Conservation (phyloP, 345 rosid genomes). For the Aquilaria malaccensis region DNA sequence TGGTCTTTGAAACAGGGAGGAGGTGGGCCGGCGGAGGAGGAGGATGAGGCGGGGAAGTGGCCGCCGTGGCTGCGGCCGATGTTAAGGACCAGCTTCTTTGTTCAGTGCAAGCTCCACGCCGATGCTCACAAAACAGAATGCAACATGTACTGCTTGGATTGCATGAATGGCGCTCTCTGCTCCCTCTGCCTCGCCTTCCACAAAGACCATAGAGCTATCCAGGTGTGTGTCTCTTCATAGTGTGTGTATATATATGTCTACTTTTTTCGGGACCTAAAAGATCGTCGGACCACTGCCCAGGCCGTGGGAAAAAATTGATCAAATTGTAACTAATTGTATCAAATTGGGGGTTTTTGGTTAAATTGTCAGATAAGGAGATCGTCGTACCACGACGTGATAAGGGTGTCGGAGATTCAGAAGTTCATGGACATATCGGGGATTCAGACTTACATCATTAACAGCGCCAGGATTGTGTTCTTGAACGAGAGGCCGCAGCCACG, state of each 20-base stretch:
- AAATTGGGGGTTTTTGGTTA: constrained; percentile 6
- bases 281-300: too few species aligned
- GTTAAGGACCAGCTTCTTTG: constrained; percentile 71
- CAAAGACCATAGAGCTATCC: constrained; percentile 72
- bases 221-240: constrained; percentile 33
- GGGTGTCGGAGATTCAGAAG: constrained; percentile 89
- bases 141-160: constrained; percentile 96
- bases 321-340: too few species aligned
- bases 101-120: constrained; percentile 75
- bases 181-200: constrained; percentile 68
- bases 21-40: constrained; percentile 67
- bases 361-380: constrained; percentile 84
- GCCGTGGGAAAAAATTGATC: too few species aligned
- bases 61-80: constrained; percentile 85
- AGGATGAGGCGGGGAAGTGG: constrained; percentile 30
- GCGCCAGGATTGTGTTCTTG: constrained; percentile 92
- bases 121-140: constrained; percentile 95
- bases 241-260: too few species aligned
- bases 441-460: constrained; percentile 94
- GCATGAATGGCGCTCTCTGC: constrained; percentile 75
- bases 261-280: too few species aligned
- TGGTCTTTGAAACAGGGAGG: constrained; percentile 32
- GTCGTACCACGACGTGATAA: constrained; percentile 97
- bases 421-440: constrained; percentile 79
- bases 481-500: constrained; percentile 97